Percentiles rank a stretch among this genome's conserved stretches.
phyloP scores from a whole-genome alignment of 495 filamentous ascomycete genomes.

The Trichocladium antarcticum region DNA sequence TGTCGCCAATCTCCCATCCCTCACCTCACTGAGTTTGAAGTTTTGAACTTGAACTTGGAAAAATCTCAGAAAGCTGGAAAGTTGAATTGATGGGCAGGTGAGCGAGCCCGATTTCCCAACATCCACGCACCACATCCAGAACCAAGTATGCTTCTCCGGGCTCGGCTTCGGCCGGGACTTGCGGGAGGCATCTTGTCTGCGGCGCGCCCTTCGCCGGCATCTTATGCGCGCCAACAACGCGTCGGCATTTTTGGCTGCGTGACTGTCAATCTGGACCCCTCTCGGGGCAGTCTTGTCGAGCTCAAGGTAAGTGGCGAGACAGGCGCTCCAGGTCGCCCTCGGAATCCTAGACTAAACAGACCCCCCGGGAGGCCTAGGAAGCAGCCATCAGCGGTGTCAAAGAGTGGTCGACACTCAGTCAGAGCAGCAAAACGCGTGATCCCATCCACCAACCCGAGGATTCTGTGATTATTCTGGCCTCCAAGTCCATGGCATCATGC shows the following conservation, averaged over 20 bases:
- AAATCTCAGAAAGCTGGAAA: too few relatives aligned
- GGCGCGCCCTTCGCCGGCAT: too few relatives aligned
- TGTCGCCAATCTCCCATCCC: too few relatives aligned
- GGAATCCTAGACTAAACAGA: not conserved
- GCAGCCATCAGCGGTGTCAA: not conserved
- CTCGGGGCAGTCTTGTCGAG: not conserved
- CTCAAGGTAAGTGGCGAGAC: constrained; percentile 7
- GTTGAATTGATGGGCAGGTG: too few relatives aligned
- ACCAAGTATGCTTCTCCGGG: too few relatives aligned
- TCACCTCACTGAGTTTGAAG: too few relatives aligned
- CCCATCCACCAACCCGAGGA: not conserved
- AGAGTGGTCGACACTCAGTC: not conserved
- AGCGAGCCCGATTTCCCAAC: too few relatives aligned
- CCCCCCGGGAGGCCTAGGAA: not conserved
- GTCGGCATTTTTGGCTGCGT: not conserved
- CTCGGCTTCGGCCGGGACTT: too few relatives aligned
- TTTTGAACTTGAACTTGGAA: too few relatives aligned
- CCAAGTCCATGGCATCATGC: constrained; percentile 28
- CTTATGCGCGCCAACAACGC: not conserved
- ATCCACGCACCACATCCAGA: too few relatives aligned
- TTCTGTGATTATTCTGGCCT: constrained; percentile 29
- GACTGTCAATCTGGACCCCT: not conserved
- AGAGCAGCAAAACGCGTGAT: not conserved
- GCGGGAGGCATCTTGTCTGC: too few relatives aligned
- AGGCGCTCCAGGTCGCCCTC: not conserved